Conservation (phyloP, 2,329 filamentous ascomycete species). For the Cyclaneusma minus region DNA sequence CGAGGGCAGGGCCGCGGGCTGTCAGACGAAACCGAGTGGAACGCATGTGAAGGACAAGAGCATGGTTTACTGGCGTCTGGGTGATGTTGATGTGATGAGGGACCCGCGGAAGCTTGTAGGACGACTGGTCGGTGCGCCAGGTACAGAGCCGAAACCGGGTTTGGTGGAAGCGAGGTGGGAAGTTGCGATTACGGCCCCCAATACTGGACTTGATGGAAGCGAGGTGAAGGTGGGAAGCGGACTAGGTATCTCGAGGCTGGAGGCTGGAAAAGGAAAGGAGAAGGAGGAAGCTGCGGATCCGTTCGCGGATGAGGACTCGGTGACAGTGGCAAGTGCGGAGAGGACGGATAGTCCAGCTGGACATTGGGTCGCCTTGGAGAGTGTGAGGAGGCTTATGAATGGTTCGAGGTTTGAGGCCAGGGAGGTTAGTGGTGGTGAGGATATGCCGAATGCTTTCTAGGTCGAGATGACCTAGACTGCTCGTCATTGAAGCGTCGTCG, state of each 20-base stretch:
- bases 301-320: constrained; percentile 47
- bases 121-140: constrained; percentile 59
- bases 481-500: no score
- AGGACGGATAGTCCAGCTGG: constrained; percentile 23
- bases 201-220: constrained; percentile 24
- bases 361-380: constrained; percentile 52
- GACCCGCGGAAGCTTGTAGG: constrained; percentile 60
- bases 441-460: no score
- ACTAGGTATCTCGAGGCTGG: constrained; percentile 46
- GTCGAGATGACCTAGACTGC: no score
- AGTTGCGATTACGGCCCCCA: constrained; percentile 24
- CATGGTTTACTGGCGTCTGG: constrained; percentile 66
- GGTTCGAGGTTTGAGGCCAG: constrained; percentile 61
- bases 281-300: constrained; percentile 37
- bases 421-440: constrained; percentile 11
- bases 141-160: constrained; percentile 54
- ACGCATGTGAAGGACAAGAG: constrained; percentile 65
- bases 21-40: constrained; percentile 66
- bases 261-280: constrained; percentile 30
- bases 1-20: constrained; percentile 49
- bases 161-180: constrained; percentile 78
- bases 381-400: constrained; percentile 51
- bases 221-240: constrained; percentile 48
- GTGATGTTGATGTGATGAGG: constrained; percentile 53
- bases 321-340: constrained; percentile 18